Percentiles rank a stretch among this genome's conserved stretches.
These are phyloP conservation scores for Porphyra umbilicalis DNA, from an alignment of 31 red algal genomes.

Conservation along the genomic window DNA sequence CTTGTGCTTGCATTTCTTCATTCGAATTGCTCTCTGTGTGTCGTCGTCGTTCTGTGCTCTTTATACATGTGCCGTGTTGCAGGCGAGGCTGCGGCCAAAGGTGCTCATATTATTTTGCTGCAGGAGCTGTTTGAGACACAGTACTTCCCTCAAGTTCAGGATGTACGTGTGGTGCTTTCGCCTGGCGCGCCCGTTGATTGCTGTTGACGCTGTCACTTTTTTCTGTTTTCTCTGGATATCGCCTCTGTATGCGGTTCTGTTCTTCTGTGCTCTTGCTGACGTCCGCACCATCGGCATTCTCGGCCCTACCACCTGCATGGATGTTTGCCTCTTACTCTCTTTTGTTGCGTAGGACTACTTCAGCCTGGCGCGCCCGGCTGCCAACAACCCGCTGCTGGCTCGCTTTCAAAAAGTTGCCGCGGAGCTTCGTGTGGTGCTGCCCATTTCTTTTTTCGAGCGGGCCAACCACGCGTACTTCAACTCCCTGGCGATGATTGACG, in stretches of 20 bases:
- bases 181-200: neutral
- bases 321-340: neutral
- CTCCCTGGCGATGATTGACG: conserved; percentile 76
- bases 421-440: conserved; percentile 58
- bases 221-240: neutral
- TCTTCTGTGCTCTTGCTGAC: neutral
- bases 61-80: neutral
- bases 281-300: no score
- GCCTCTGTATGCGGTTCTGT: neutral
- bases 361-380: conserved; percentile 44
- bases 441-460: conserved; percentile 83
- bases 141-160: conserved; percentile 69
- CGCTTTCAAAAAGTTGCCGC: conserved; percentile 64
- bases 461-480: conserved; percentile 71
- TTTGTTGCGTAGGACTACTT: conserved; percentile 39
- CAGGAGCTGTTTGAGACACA: conserved; percentile 79
- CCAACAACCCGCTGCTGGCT: conserved; percentile 40
- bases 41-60: no score
- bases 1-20: no score
- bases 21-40: no score
- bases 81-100: conserved; percentile 42
- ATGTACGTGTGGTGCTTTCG: neutral
- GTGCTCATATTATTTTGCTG: conserved; percentile 70
- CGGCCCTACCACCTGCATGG: no score
- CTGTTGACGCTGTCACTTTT: neutral